phyloP scores from a whole-genome alignment of 768 basidiomycete species.

The Hydnomerulius pinastri region DNA sequence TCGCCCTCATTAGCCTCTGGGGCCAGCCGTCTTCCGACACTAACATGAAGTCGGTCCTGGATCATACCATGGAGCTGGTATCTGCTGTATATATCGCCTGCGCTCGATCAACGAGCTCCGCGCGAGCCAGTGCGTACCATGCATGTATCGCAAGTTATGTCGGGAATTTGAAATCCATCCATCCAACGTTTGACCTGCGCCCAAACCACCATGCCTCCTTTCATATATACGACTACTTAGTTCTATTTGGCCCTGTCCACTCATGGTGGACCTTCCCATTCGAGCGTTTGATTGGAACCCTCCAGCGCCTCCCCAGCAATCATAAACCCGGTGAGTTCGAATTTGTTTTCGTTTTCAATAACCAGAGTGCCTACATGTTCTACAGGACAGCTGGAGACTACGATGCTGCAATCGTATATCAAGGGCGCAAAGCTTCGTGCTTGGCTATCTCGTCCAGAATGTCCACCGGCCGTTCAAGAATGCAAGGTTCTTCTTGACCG shows the following conservation, averaged over 20 bases:
- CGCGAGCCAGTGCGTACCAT: constrained; percentile 8
- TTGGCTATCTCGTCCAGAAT: constrained; percentile 9
- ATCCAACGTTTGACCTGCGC: constrained; percentile 12
- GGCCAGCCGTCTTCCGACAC: neutral
- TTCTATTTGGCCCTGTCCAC: constrained; percentile 36
- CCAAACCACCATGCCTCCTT: constrained; percentile 35
- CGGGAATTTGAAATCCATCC: constrained; percentile 14
- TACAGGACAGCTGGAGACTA: constrained; percentile 9
- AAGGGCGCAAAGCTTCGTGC: constrained; percentile 9
- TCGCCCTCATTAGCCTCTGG: constrained; percentile 24
- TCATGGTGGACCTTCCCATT: constrained; percentile 44
- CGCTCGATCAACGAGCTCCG: constrained; percentile 9
- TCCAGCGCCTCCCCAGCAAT: constrained; percentile 38
- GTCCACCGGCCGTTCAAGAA: constrained; percentile 7
- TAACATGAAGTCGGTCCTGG: constrained; percentile 8
- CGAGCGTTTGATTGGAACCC: constrained; percentile 37
- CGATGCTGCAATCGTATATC: constrained; percentile 14
- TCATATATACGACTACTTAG: constrained; percentile 34
- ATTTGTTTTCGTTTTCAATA: constrained; percentile 12
- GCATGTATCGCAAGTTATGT: constrained; percentile 18
- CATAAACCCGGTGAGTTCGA: constrained; percentile 24
- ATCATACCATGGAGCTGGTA: constrained; percentile 34
- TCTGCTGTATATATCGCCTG: constrained; percentile 22
- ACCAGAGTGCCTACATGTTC: no score
- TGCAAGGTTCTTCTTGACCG: constrained; percentile 5